phyloP scores from a whole-genome alignment of 2,329 filamentous ascomycete genomes.

The Aspergillus fijiensis region DNA sequence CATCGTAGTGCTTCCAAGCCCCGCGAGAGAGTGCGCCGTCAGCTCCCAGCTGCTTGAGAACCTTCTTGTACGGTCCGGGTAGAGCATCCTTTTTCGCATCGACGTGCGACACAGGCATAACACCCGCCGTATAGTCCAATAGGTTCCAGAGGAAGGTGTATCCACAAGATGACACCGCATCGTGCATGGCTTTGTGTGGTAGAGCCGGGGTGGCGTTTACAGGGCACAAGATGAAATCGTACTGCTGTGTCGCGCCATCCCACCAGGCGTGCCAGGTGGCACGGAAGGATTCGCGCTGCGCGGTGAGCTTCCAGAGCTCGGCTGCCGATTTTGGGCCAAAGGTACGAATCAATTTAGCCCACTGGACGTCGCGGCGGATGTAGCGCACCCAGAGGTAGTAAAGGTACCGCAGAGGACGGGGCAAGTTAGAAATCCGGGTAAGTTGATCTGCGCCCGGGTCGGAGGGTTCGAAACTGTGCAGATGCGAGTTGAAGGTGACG shows the following conservation, averaged over 20 bases:
- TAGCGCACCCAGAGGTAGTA: conserved; percentile 91
- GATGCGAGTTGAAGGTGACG: conserved; percentile 72
- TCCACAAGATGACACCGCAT: conserved; percentile 80
- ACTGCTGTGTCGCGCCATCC: conserved; percentile 64
- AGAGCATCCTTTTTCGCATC: conserved; percentile 69
- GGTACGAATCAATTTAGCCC: conserved; percentile 72
- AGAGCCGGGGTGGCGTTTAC: conserved; percentile 88
- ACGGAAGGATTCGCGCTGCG: conserved; percentile 74
- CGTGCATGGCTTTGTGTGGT: conserved; percentile 81
- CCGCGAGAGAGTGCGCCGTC: conserved; percentile 79
- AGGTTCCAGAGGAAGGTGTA: conserved; percentile 95
- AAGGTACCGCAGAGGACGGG: conserved; percentile 73
- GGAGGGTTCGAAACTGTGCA: conserved; percentile 74
- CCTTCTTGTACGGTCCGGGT: conserved; percentile 47
- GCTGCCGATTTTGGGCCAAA: conserved; percentile 72
- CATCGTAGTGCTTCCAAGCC: conserved; percentile 84
- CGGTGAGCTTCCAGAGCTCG: conserved; percentile 81
- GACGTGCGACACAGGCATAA: conserved; percentile 83
- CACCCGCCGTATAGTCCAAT: conserved; percentile 82
- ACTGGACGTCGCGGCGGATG: conserved; percentile 69
- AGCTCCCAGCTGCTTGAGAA: conserved; percentile 37
- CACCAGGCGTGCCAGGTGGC: conserved; percentile 82
- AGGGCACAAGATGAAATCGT: conserved; percentile 80
- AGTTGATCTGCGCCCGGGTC: conserved; percentile 77
- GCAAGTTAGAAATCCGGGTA: conserved; percentile 69